Evolutionary conservation across 257 asterid species (phyloP).

Genomic region (Solanum pimpinellifolium): DNA sequence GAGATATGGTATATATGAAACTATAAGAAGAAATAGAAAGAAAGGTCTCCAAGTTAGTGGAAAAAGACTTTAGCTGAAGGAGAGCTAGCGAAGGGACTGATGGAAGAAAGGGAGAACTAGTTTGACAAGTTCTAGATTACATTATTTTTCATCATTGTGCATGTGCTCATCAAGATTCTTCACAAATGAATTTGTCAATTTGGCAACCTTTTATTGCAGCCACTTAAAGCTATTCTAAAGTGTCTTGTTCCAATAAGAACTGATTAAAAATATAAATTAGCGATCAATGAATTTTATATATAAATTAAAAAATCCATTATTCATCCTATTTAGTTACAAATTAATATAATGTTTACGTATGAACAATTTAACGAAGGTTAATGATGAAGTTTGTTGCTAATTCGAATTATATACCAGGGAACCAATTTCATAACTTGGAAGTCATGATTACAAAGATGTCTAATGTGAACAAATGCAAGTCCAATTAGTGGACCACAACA

Average conservation of each 20-base stretch:
- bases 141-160: constrained; percentile 10
- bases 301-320: too few species aligned
- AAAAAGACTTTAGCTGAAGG: constrained; percentile 43
- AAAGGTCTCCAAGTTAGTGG: constrained; percentile 43
- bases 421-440: too few species aligned
- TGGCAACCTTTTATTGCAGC: constrained; percentile 58
- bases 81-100: constrained; percentile 24
- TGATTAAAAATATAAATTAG: not conserved
- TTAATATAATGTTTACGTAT: too few species aligned
- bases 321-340: too few species aligned
- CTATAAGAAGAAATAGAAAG: constrained; percentile 49
- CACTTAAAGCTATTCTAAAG: constrained; percentile 90
- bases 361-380: too few species aligned
- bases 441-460: too few species aligned
- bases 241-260: constrained; percentile 75
- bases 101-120: constrained; percentile 21
- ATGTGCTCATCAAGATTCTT: constrained; percentile 25
- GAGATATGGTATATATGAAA: constrained; percentile 28
- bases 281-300: too few species aligned
- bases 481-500: too few species aligned
- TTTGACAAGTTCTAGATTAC: constrained; percentile 20
- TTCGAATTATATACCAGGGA: too few species aligned
- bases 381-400: too few species aligned
- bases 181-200: constrained; percentile 42
- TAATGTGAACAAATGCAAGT: too few species aligned